These are phyloP conservation scores for Xylariaceae sp. DNA, from an alignment of 2,329 filamentous ascomycete species.

Conservation along the genomic window DNA sequence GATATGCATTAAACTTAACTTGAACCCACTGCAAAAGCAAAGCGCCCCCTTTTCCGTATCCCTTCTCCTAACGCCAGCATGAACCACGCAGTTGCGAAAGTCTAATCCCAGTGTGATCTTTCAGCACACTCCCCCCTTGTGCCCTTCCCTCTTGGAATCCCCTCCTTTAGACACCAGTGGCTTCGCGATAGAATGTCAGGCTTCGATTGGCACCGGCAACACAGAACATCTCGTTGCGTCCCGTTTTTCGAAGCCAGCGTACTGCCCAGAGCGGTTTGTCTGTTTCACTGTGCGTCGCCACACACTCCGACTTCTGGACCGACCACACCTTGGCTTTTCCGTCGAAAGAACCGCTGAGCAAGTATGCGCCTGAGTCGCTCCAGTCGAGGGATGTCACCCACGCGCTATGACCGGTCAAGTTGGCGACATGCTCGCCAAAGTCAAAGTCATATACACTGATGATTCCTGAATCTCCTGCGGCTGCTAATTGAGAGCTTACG, in stretches of 20 bases:
- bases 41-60: constrained; percentile 18
- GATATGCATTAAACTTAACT: constrained; percentile 1
- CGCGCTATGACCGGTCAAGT: constrained; percentile 62
- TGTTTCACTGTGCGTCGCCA: constrained; percentile 89
- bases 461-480: constrained; percentile 80
- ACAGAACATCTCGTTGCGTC: constrained; percentile 66
- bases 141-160: neutral
- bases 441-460: constrained; percentile 90
- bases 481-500: constrained; percentile 75
- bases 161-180: constrained; percentile 50
- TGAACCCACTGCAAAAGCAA: constrained; percentile 12
- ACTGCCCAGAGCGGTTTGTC: constrained; percentile 81
- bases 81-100: constrained; percentile 15
- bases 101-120: constrained; percentile 6
- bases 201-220: constrained; percentile 71
- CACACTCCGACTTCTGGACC: constrained; percentile 73
- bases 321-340: constrained; percentile 97
- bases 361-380: constrained; percentile 87
- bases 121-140: neutral
- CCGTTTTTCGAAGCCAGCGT: constrained; percentile 72
- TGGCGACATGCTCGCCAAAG: constrained; percentile 88
- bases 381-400: constrained; percentile 93
- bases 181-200: constrained; percentile 79
- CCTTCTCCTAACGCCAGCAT: constrained; percentile 25
- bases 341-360: constrained; percentile 83